A percentile compares a stretch with the other conserved stretches of the same genome.
These are phyloP conservation scores for Marchantia paleacea DNA, from an alignment of 225 moss, liverwort and hornwort genomes.

Conservation along the genomic window DNA sequence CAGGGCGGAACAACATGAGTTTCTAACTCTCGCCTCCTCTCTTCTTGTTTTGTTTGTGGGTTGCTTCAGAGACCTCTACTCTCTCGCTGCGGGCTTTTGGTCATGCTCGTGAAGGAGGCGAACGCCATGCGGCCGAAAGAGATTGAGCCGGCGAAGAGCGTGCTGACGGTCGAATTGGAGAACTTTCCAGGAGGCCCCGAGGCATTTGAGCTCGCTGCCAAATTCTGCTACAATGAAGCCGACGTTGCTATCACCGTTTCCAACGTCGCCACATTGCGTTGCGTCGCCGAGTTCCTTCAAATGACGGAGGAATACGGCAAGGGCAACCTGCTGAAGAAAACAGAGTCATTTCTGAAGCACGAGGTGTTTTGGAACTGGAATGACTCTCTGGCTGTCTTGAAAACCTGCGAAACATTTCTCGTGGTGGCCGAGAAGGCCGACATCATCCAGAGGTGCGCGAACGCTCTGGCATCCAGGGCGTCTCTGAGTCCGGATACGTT, in stretches of 20 bases:
- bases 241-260: conserved; percentile 57
- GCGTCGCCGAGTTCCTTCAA: conserved; percentile 74
- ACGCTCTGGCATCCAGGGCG: conserved; percentile 60
- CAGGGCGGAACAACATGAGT: not conserved
- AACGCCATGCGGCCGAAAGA: conserved; percentile 40
- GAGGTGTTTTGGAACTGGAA: conserved; percentile 89
- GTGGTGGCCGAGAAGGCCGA: conserved; percentile 62
- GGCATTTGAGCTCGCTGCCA: conserved; percentile 72
- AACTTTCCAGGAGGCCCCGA: conserved; percentile 78
- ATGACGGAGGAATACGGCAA: conserved; percentile 73
- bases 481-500: conserved; percentile 57
- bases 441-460: conserved; percentile 69
- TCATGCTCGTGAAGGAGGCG: conserved; percentile 51
- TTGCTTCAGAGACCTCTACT: conserved; percentile 57
- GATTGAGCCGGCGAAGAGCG: conserved; percentile 36
- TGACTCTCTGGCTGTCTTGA: conserved; percentile 65
- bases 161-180: conserved; percentile 62
- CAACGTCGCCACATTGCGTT: conserved; percentile 77
- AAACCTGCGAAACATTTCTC: conserved; percentile 65
- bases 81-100: conserved; percentile 58
- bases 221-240: conserved; percentile 59
- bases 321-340: conserved; percentile 54
- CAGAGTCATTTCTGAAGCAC: conserved; percentile 69
- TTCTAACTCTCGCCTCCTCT: not conserved
- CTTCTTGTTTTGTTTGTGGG: conserved; percentile 1